Base-by-base conservation (phyloP, 164 flowering plant species). In the Vitis vinifera region DNA sequence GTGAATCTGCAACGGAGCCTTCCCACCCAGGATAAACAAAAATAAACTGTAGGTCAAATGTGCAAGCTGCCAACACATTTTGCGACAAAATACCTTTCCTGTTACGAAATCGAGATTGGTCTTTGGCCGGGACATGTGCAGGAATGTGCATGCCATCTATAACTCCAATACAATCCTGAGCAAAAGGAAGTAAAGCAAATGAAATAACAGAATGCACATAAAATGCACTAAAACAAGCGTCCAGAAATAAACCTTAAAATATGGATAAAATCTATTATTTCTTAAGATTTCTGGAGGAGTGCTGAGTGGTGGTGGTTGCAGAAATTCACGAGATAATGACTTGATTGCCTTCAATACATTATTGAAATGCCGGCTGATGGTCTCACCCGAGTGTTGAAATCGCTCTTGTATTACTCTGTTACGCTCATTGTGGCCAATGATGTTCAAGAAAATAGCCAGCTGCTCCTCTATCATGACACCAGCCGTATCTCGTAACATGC, bases 11-110 rank as follows among this genome's bases (percentile, higher is more conserved):
- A 63, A 82, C 91, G 55, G 93, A 90, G 14, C 97, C 97, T 77
- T 91, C 97, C 97, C 97, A 91, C 19, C 97, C 97, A 57, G 94
- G 93, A 74, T 81, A 89, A 16, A 91, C 76, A 52, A 88, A 91
- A 37, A 88, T 88, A 72, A 91, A 91, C 78, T 84, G 88, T 59
- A 87, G 77, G 77, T 91, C 97, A 73, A 91, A 87, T 51, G 94
- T 87, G 81, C 93, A 87, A n/a, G 93, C 97, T 56, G 87, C 97
- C 78, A 88, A 78, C 50, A 88, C 89, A 83, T 88, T 90, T 77
- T 91, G 97, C 1, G 93, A 70, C 12, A 86, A 67, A 65, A 77
- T 48, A 23, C 94, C 94, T 68, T 82, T 87, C 62, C 64, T 76
- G 59, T 91, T 87, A 47, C 94, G 94, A 77, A 88, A 91, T 47